Conservation (phyloP, 306 rosid genomes). For the Vicia villosa region DNA sequence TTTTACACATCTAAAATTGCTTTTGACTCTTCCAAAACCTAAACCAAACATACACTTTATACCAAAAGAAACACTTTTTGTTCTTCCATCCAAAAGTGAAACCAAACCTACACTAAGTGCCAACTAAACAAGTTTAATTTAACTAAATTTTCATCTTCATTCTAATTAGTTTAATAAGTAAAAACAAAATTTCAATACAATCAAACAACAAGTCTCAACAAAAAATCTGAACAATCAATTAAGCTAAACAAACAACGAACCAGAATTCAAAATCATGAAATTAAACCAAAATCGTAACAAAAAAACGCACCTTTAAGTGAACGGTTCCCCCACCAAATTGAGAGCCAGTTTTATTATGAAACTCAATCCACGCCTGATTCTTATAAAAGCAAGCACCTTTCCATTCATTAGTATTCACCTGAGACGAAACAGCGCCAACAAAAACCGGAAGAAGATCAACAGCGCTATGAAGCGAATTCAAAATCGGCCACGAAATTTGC, state of each 20-base stretch:
- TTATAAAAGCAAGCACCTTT: slow-evolving; percentile 80
- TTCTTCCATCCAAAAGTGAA: too few relatives aligned
- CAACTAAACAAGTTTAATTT: slow-evolving; percentile 4
- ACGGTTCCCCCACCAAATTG: slow-evolving; percentile 94
- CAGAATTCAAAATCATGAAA: slow-evolving; percentile 22
- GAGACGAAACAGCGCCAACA: slow-evolving; percentile 78
- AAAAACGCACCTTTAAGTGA: slow-evolving; percentile 67
- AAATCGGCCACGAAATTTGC: slow-evolving; percentile 77
- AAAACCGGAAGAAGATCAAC: slow-evolving; percentile 79
- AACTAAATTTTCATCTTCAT: neutral
- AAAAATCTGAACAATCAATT: neutral
- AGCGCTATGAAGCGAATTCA: slow-evolving; percentile 69
- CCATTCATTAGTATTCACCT: slow-evolving; percentile 47
- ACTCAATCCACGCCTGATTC: slow-evolving; percentile 86
- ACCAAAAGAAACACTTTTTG: too few relatives aligned
- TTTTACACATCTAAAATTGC: too few relatives aligned
- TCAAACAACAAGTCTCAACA: neutral
- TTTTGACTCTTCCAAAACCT: too few relatives aligned
- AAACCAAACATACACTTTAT: too few relatives aligned
- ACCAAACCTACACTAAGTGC: too few relatives aligned
- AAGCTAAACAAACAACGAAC: slow-evolving; percentile 3
- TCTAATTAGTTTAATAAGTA: neutral
- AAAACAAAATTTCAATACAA: neutral
- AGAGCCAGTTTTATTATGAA: slow-evolving; percentile 61
- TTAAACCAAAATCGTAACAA: neutral